phyloP scores from a whole-genome alignment of 176 grass and related monocot genomes.

The Carex scoparia region DNA sequence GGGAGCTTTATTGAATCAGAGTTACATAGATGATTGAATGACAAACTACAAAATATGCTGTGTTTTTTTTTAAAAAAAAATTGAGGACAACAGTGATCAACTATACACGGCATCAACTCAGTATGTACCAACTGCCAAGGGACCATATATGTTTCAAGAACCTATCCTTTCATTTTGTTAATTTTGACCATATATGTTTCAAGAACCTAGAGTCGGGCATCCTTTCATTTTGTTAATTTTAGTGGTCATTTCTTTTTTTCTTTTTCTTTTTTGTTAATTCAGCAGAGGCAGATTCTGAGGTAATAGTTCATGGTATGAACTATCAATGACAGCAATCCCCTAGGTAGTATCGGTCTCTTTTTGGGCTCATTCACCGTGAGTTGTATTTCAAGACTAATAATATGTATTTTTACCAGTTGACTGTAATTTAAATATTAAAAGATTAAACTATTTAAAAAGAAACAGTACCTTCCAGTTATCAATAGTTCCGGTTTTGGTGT shows the following conservation, averaged over 20 bases:
- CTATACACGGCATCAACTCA: neutral
- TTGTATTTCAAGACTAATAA: neutral
- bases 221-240: neutral
- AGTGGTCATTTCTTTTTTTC: neutral
- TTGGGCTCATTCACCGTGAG: neutral
- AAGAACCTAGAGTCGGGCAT: neutral
- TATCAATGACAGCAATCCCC: neutral
- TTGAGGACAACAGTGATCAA: neutral
- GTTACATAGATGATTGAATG: neutral
- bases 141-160: neutral
- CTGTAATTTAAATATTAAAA: neutral
- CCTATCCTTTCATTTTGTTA: neutral
- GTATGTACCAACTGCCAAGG: neutral
- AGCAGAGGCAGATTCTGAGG: neutral
- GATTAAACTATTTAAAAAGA: neutral
- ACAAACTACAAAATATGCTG: neutral
- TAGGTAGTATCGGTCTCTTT: neutral
- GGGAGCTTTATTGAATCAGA: neutral
- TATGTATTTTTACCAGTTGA: neutral
- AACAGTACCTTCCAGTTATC: constrained; percentile 79
- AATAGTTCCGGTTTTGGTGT: constrained; percentile 69
- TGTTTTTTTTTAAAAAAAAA: neutral
- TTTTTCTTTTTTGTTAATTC: neutral
- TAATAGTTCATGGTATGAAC: neutral
- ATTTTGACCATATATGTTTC: neutral